Base-by-base conservation (phyloP, 371 early-diverging fungal genomes). In the Mucor saturninus region DNA sequence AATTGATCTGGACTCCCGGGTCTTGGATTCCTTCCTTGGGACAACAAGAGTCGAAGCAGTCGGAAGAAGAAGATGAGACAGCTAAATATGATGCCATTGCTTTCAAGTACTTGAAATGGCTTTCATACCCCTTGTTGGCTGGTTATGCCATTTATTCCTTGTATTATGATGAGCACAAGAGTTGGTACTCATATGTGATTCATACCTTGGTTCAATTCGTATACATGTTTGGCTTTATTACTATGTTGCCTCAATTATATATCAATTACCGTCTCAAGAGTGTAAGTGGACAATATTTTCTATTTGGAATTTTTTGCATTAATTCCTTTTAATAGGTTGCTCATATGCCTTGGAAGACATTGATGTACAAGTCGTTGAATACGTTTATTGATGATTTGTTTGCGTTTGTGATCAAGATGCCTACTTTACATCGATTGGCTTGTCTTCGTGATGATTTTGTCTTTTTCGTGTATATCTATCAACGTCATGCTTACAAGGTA, bases 371-470 rank as follows among this genome's bases (percentile, higher is more conserved):
- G 76, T 91, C 95, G 0, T 76, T 97, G 38, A 94, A 94, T 77
- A 97, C 97, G 0, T 93, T 97, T 64, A 90, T 96, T 57, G 82
- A 97, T 72, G 98, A 97, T 67, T 69, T 97, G 72, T 97, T 97
- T 77, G 95, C 95, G 3, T 97, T 95, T 75, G 89, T 93, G 45
- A 94, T 96, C 83, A 93, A 93, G 71, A 97, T 97, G 97, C 97
- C 97, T 31, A 89, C 86, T 59, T 78, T 95, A n/a, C 97, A 97
- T 74, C 84, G 96, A 26, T 72, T 97, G 50, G 98, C 98, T 3
- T 93, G 93, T 76, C 84, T 97, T 42, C 86, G 95, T 48, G 94
- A 94, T 72, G 95, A 96, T 65, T 86, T 93, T 5, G 85, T 96
- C 8, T 96, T 96, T 68, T 81, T 95, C 60, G 81, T 95, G 15